Percentiles rank a stretch among this genome's conserved stretches.
Conservation (phyloP, 2,329 filamentous ascomycete genomes). For the Trichophyton rubrum region DNA sequence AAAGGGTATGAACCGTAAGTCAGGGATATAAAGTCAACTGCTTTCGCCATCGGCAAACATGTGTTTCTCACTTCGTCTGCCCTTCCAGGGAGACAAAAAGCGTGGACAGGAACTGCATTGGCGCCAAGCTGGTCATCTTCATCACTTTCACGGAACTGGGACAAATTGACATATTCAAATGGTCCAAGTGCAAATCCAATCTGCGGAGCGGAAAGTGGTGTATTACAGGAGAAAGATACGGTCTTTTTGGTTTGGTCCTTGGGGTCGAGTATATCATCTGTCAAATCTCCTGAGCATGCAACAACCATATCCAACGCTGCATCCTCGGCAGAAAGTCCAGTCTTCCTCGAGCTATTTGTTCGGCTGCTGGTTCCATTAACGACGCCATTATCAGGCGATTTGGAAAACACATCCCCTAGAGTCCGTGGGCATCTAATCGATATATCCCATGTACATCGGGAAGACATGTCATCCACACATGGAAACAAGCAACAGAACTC, state of each 20-base stretch:
- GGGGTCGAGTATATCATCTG: slow-evolving; percentile 68
- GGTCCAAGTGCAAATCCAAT: slow-evolving; percentile 89
- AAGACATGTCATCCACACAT: slow-evolving; percentile 74
- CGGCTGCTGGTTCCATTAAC: slow-evolving; percentile 18
- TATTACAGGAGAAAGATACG: slow-evolving; percentile 66
- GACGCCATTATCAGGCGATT: slow-evolving; percentile 15
- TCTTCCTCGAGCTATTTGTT: slow-evolving; percentile 19
- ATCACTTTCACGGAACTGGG: slow-evolving; percentile 77
- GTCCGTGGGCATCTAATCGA: slow-evolving; percentile 77
- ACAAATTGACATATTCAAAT: slow-evolving; percentile 84
- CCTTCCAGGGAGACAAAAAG: slow-evolving; percentile 77
- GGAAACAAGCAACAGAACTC: slow-evolving; percentile 80
- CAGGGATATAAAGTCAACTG: slow-evolving; percentile 82
- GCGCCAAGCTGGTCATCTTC: slow-evolving; percentile 83
- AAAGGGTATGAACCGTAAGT: slow-evolving; percentile 87
- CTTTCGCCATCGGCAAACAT: slow-evolving; percentile 67
- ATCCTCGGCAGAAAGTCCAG: slow-evolving; percentile 57
- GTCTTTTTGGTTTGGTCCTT: slow-evolving; percentile 72
- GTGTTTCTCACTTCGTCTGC: slow-evolving; percentile 75
- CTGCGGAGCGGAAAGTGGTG: slow-evolving; percentile 70
- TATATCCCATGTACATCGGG: slow-evolving; percentile 75
- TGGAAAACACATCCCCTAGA: slow-evolving; percentile 58
- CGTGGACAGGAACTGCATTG: slow-evolving; percentile 78
- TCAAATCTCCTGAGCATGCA: slow-evolving; percentile 78
- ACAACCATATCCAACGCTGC: slow-evolving; percentile 79